Percentiles rank a stretch among this genome's conserved stretches.
Evolutionary conservation across 345 rosid genomes (phyloP).

Genomic region (Syzygium oleosum): DNA sequence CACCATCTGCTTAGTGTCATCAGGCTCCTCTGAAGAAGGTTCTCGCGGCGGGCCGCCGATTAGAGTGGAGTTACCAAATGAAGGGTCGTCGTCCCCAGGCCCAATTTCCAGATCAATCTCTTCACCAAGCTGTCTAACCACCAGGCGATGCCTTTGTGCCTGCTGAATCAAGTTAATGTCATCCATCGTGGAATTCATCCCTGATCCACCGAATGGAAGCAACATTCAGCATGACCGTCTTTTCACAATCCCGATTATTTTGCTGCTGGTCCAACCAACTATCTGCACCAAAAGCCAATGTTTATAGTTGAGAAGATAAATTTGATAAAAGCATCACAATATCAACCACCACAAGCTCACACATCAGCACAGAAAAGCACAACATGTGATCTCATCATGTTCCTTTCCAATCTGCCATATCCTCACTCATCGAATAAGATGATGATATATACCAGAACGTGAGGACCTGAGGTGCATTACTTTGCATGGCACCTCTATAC

Average conservation of each 20-base stretch:
- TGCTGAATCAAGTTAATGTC: slow-evolving; percentile 96
- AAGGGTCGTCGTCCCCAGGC: slow-evolving; percentile 80
- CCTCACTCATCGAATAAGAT: not conserved
- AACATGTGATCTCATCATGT: not conserved
- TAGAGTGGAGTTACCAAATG: slow-evolving; percentile 71
- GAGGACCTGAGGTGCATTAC: not conserved
- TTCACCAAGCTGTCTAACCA: slow-evolving; percentile 89
- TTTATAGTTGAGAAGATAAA: not conserved
- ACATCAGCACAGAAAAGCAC: not conserved
- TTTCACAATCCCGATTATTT: slow-evolving; percentile 7
- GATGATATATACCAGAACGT: not conserved
- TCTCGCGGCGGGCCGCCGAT: slow-evolving; percentile 58
- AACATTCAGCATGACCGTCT: slow-evolving; percentile 92
- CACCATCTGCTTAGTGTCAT: slow-evolving; percentile 71
- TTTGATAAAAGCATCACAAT: not conserved
- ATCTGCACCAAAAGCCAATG: not conserved
- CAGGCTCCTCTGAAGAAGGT: slow-evolving; percentile 72
- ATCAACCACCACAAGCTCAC: not conserved
- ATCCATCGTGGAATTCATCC: slow-evolving; percentile 93
- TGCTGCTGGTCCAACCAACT: not conserved
- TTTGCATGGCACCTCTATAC: not conserved
- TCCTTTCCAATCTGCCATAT: not conserved
- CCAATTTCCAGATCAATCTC: slow-evolving; percentile 98
- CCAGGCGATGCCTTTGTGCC: slow-evolving; percentile 90
- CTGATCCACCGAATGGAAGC: slow-evolving; percentile 64